These are phyloP conservation scores for Capsella bursapastoris DNA, from an alignment of 345 rosid species.

Conservation along the genomic window DNA sequence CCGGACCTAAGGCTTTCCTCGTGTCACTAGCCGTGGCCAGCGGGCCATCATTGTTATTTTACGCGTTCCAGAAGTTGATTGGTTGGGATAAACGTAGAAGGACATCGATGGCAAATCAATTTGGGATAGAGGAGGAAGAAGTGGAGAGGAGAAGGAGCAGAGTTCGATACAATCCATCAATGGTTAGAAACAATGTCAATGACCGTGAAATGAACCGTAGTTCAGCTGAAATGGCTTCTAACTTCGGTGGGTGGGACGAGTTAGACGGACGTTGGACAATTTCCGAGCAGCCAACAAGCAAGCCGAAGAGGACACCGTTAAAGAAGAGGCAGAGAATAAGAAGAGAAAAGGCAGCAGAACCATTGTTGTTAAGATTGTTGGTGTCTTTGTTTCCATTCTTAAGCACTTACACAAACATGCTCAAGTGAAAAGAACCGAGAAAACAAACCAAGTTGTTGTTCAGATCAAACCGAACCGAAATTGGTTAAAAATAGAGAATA, in stretches of 20 bases:
- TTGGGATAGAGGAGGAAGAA: conserved; percentile 12
- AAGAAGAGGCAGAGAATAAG: conserved; percentile 33
- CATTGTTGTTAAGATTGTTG: conserved; percentile 44
- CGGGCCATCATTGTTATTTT: conserved; percentile 36
- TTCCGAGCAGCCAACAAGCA: conserved; percentile 1
- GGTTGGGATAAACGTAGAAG: conserved; percentile 40
- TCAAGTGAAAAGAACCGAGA: conserved; percentile 25
- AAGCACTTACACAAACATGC: conserved; percentile 42
- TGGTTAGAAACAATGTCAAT: conserved; percentile 29
- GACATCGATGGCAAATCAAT: conserved; percentile 31
- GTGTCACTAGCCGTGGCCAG: conserved; percentile 38
- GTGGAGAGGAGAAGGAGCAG: conserved; percentile 20
- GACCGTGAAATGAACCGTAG: conserved; percentile 7
- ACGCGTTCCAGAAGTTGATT: conserved; percentile 42
- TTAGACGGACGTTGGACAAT: conserved; percentile 22
- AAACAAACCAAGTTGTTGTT: conserved; percentile 2
- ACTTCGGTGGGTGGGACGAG: conserved; percentile 48
- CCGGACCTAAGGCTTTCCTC: conserved; percentile 48
- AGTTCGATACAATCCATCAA: conserved; percentile 22
- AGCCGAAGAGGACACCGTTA: conserved; percentile 14
- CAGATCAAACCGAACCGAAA: conserved; percentile 27
- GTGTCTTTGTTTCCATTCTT: conserved; percentile 47
- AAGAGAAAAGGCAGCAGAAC: conserved; percentile 38
- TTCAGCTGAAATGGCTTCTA: conserved; percentile 36
- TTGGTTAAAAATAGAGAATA: conserved; percentile 23